These are phyloP conservation scores for Pleurotus platypus DNA, from an alignment of 768 basidiomycete genomes.

Conservation along the genomic window DNA sequence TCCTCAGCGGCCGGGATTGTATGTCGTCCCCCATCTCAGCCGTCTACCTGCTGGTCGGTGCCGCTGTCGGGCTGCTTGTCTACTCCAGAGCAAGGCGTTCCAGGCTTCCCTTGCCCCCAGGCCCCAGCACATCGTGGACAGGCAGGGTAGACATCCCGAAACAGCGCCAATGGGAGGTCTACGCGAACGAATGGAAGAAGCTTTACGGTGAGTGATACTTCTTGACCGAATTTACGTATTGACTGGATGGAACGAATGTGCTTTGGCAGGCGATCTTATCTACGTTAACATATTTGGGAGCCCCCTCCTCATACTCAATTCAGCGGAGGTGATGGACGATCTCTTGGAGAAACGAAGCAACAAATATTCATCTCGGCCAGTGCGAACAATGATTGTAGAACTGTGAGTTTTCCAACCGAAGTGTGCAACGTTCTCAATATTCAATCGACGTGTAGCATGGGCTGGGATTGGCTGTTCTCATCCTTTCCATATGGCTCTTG, in stretches of 20 bases:
- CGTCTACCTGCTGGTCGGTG: background rate
- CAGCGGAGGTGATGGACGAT: slow-evolving; percentile 34
- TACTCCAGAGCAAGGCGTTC: slow-evolving; percentile 7
- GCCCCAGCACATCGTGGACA: slow-evolving; percentile 36
- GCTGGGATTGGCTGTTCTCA: slow-evolving; percentile 45
- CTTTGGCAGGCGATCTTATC: slow-evolving; percentile 38
- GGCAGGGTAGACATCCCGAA: slow-evolving; percentile 28
- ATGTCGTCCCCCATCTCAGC: slow-evolving; percentile 11
- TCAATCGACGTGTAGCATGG: slow-evolving; percentile 30
- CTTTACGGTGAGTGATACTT: slow-evolving; percentile 30
- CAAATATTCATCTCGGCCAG: slow-evolving; percentile 42
- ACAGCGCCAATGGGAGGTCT: slow-evolving; percentile 40
- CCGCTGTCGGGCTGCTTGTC: slow-evolving; percentile 8
- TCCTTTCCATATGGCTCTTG: slow-evolving; percentile 31
- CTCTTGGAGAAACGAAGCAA: slow-evolving; percentile 42
- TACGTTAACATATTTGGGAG: slow-evolving; percentile 41
- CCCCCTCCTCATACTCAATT: slow-evolving; percentile 44
- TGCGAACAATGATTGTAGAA: slow-evolving; percentile 37
- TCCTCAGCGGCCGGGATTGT: background rate
- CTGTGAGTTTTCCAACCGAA: slow-evolving; percentile 25
- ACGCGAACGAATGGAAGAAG: slow-evolving; percentile 36
- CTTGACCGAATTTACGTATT: background rate
- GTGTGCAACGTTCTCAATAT: background rate
- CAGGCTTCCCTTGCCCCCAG: slow-evolving; percentile 33
- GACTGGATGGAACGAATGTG: background rate